These are phyloP conservation scores for Dioscorea alata DNA, from an alignment of 106 monocot genomes.

Conservation along the genomic window DNA sequence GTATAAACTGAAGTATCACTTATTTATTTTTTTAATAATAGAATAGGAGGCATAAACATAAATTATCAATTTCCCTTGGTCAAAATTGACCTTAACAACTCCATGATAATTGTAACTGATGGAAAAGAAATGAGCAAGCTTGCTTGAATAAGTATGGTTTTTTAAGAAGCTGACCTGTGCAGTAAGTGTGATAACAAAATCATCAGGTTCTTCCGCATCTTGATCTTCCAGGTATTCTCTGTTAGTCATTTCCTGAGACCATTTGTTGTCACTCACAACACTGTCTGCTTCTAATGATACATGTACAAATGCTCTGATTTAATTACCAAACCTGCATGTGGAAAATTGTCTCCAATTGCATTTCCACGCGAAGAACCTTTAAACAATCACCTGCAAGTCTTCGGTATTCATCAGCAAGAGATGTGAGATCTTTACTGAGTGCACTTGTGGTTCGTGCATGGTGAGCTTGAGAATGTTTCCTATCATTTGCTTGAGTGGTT, in stretches of 20 bases:
- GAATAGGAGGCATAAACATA: too few species aligned
- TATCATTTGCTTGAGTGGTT: constrained; percentile 22
- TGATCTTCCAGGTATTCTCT: constrained; percentile 93
- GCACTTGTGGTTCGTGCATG: constrained; percentile 61
- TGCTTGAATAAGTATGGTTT: too few species aligned
- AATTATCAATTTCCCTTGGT: too few species aligned
- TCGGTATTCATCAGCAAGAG: constrained; percentile 85
- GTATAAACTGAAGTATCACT: too few species aligned
- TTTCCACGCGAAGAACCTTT: constrained; percentile 90
- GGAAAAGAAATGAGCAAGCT: too few species aligned
- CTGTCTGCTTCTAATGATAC: too few species aligned
- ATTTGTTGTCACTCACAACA: too few species aligned
- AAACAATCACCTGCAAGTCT: constrained; percentile 88
- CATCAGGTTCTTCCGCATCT: constrained; percentile 99
- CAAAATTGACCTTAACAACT: too few species aligned
- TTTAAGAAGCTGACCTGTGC: constrained; percentile 51
- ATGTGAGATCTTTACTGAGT: constrained; percentile 60
- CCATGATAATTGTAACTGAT: too few species aligned
- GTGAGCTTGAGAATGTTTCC: constrained; percentile 14
- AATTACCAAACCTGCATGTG: constrained; percentile 70
- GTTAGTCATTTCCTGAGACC: constrained; percentile 71
- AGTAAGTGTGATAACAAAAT: constrained; percentile 92
- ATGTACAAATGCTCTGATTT: too few species aligned
- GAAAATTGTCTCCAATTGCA: constrained; percentile 93
- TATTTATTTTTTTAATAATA: too few species aligned